phyloP scores from a whole-genome alignment of 495 filamentous ascomycete genomes.

The Aspergillus incahuasiensis region DNA sequence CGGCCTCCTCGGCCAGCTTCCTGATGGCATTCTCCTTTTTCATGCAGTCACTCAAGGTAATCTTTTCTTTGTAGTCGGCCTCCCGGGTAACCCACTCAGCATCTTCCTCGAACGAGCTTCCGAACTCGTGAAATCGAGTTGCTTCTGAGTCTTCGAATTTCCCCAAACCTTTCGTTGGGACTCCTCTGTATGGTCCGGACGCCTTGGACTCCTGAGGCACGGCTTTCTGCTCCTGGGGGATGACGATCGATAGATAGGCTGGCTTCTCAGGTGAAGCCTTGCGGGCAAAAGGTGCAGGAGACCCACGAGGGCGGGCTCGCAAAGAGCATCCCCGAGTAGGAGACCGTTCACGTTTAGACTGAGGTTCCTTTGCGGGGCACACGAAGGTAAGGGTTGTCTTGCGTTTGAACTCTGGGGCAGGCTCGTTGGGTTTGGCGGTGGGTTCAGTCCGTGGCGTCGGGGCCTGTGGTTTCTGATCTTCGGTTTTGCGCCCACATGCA shows the following conservation, averaged over 20 bases:
- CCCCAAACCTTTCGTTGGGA: conserved; percentile 41
- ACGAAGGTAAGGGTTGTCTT: conserved; percentile 56
- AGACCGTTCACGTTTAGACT: conserved; percentile 28
- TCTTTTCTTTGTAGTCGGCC: conserved; percentile 55
- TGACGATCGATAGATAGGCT: not conserved
- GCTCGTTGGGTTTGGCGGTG: conserved; percentile 13
- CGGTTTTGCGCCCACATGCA: conserved; percentile 60
- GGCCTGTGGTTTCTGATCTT: conserved; percentile 22
- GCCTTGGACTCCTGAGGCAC: conserved; percentile 5
- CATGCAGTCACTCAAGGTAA: conserved; percentile 86
- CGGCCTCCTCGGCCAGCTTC: conserved; percentile 81
- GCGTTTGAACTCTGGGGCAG: conserved; percentile 40
- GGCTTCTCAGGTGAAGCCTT: conserved; percentile 35
- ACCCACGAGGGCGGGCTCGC: conserved; percentile 40
- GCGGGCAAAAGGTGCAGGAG: conserved; percentile 46
- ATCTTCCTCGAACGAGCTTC: conserved; percentile 70
- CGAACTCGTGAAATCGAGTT: conserved; percentile 90
- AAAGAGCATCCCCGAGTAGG: conserved; percentile 24
- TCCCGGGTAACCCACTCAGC: conserved; percentile 82
- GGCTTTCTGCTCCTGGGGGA: conserved; percentile 2
- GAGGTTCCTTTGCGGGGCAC: conserved; percentile 48
- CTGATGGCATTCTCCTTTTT: conserved; percentile 86
- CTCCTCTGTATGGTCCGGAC: conserved; percentile 19
- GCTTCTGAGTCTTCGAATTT: conserved; percentile 62
- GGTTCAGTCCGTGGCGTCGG: conserved; percentile 13